Evolutionary conservation across 2,329 filamentous ascomycete species (phyloP).

Genomic region (Ophiostoma himal-ulmi): DNA sequence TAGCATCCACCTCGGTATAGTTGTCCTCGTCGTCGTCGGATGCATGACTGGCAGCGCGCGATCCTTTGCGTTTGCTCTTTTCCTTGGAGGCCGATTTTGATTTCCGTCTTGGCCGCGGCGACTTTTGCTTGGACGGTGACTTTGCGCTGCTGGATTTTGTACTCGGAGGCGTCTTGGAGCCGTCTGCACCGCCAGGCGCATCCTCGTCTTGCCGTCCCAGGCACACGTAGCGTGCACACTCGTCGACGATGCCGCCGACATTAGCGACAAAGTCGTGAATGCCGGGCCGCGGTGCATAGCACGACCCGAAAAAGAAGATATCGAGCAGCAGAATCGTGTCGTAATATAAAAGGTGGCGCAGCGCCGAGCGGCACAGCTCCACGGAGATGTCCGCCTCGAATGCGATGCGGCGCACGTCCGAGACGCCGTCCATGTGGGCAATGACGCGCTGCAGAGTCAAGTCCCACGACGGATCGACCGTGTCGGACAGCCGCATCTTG

Average conservation of each 20-base stretch:
- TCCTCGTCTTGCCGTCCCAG: conserved; percentile 16
- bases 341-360: conserved; percentile 89
- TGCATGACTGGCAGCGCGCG: not conserved
- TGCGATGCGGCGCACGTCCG: conserved; percentile 81
- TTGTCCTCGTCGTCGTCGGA: conserved; percentile 1
- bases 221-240: conserved; percentile 81
- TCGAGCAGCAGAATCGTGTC: conserved; percentile 85
- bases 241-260: conserved; percentile 67
- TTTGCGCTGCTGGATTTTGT: conserved; percentile 4
- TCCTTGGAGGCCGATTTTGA: not conserved
- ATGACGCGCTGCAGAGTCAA: conserved; percentile 74
- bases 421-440: conserved; percentile 82
- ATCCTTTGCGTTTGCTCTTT: not conserved
- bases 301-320: conserved; percentile 88
- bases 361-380: conserved; percentile 75
- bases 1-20: not conserved
- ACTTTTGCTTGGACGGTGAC: not conserved
- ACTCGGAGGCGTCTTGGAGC: not conserved
- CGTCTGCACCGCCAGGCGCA: not conserved
- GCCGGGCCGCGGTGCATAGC: conserved; percentile 76
- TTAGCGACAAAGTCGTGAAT: conserved; percentile 77
- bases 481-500: conserved; percentile 58
- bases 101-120: not conserved
- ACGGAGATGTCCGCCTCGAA: conserved; percentile 79
- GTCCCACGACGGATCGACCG: conserved; percentile 66